Evolutionary conservation across 306 rosid species (phyloP), one percentile per base, ranked within the genome.

Genomic region (Cucurbita maxima): DNA sequence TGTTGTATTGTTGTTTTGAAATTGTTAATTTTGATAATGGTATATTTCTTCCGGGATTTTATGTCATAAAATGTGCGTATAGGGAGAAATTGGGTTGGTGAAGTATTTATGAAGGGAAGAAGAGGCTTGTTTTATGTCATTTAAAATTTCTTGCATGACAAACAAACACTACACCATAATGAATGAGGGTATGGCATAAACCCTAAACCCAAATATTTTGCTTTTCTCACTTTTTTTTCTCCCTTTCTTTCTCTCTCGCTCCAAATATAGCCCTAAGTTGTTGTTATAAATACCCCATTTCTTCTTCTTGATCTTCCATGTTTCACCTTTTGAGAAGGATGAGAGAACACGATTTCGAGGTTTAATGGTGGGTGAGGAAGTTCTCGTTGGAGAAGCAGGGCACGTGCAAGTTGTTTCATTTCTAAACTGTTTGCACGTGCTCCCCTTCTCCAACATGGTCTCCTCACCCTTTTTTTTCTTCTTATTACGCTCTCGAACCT

Each of bases 361-460:
- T 4, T 58, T 19, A 16, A 2, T 53, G 22, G 76, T 50, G 45
- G 93, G 84, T 84, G 96, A 75, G 86, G 74, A 81, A 68, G 84
- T 86, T 93, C 90, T 73, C 73, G 97, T 76, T 94, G 98, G 98
- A 94, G 98, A 94, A 94, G 95, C 95, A 94, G 97, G 96, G 94
- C 98, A 94, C 98, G 97, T 90, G 98, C 96, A 90, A 86, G 47
- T 34, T 76, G 61, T 44, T 45, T 77, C 73, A 14, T 69, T 64
- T 71, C 12, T 10, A 5, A 36, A 34, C 52, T 9, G 11, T 76
- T 87, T 88, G 96, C 98, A 90, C 87, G 94, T 84, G 94, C 90
- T 85, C 89, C 82, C 85, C 88, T 83, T 88, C 97, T 84, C 96
- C 97, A 93, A 84, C 96, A 81, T 11, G 94, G 86, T 81, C 58